Evolutionary conservation across 2,329 filamentous ascomycete genomes (phyloP), one percentile per base, ranked within the genome.

Genomic region (Acrocalymma vagum): DNA sequence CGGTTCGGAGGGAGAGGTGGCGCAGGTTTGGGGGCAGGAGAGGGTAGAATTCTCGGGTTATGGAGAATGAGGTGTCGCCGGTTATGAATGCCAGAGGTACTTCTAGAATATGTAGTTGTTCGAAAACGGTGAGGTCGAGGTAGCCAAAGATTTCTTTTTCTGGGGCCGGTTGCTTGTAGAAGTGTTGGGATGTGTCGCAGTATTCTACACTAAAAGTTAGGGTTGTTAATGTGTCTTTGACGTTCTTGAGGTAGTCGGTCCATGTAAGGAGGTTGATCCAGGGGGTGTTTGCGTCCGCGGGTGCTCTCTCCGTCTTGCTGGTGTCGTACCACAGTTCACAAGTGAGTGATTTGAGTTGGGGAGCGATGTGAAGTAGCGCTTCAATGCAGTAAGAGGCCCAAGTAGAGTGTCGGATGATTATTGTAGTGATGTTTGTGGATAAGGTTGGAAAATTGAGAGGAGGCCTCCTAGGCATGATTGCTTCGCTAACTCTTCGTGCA

Each of bases 31-130:
- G 55, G 4, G 60, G 62, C 9, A 63, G 46, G 2, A 48, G 32
- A 7, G 51, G 51, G 20, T 55, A 56, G 2, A 62, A 46, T 2
- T 54, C 47, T 11, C 43, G 43, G 10, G 38, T 51, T 17, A 64
- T 60, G 13, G 40, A 53, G 17, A 63, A 61, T 0, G 51, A 38
- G 8, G 36, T 25, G 15, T 64, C 56, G 20, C 58, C 60, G 3
- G 52, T 63, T n/a, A 64, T 22, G 28, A 60, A 61, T 2, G 58
- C 50, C 18, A 59, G 43, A 2, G 58, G 56, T 1, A 52, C 46
- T 25, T 65, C 60, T 3, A 65, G 33, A 9, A 51, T 60, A n/a
- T 58, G 48, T 15, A 65, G 28, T n/a, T 38, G 25, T 5, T 51
- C 29, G 18, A 62, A 55, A 6, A 27, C 20, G 8, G 56, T 53